Evolutionary conservation across 805 yeast genomes (phyloP), one percentile per base, ranked within the genome.

Genomic region (Saccharomycopsis fodiens): DNA sequence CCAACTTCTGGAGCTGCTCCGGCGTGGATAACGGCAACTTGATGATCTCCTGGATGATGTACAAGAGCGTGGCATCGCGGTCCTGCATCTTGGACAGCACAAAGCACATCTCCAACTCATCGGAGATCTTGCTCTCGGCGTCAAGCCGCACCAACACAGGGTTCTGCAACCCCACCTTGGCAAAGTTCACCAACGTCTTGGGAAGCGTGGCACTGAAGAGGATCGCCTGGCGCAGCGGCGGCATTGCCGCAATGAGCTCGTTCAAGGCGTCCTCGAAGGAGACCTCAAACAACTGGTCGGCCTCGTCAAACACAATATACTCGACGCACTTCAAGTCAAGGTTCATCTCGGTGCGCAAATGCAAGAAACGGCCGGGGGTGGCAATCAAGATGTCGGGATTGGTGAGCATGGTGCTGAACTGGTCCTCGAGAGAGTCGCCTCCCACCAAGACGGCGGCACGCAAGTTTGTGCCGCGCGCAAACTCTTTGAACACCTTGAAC

Each of bases 401-500:
- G 46, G 80, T 65, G 85, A 89, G 81, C 94, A 93, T 86, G 61
- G 85, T 78, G 19, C 85, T 72, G 60, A 93, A 93, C 67, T 93
- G 98, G 46, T 91, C 97, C 59, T 93, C 98, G 57, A 93, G 68
- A n/a, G 96, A 85, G 59, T 93, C 99, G 69, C 99, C 99, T 67
- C 99, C 99, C 47, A 94, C 91, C 25, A 93, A 68, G 42, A 89
- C 70, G 12, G 84, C 78, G 15, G 86, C 70, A 55, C 96, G 75
- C 53, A 93, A 70, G 57, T 87, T 94, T 0, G 95, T 79, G 4
- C 94, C 95, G 48, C 70, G 76, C 13, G 89, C 66, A 60, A 93
- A 91, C 46, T 93, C 98, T 57, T 85, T 86, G 30, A 91, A 82
- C 49, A 86, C 94, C 58, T 79, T 86, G 59, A 75, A 75, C 0